Evolutionary conservation across 306 rosid genomes (phyloP), one percentile per base, ranked within the genome.

Genomic region (Trifolium subterraneum): DNA sequence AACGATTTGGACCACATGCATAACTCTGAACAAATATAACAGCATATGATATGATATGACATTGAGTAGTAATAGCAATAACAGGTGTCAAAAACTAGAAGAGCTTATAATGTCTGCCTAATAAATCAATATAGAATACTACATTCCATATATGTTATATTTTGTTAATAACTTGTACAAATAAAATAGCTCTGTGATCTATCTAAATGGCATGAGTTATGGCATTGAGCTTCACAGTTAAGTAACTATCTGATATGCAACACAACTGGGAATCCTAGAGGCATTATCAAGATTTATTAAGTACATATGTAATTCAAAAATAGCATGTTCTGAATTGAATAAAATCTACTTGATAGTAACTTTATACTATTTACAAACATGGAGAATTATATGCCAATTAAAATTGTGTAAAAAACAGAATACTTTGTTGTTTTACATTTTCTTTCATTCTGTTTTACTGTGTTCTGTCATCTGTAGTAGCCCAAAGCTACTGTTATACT

Each of bases 121-220:
- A 64, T 70, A 64, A 64, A 76, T 71, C 70, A 75, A 42, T 18
- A 27, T 41, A 12, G 39, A 52, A 35, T 64, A 63, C 73, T 33
- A 20, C 39, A 41, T 38, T 38, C 1, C 48, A 52, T 58, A 5
- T 35, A 38, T 42, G n/a, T 38, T 29, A 33, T 45, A 35, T 59
- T 72, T 60, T 50, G 67, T 60, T 27, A 74, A 22, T 61, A 76
- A 59, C 77, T 63, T 68, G 51, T 44, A 47, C 36, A 74, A 23
- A 55, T 48, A 60, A 61, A 35, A 42, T 62, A 44, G 36, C 56
- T 64, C 47, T 63, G 62, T 8, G 58, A 51, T 51, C 58, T 51
- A 52, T 64, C 56, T 70, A 52, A 33, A 71, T 64, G 41, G 12
- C 16, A 80, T 75, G 54, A 64, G 39, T 35, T 23, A 71, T 35